A percentile compares a stretch with the other conserved stretches of the same genome.
These are phyloP conservation scores for Condylostoma magnum DNA, from an alignment of 169 alveolate genomes.

Conservation along the genomic window DNA sequence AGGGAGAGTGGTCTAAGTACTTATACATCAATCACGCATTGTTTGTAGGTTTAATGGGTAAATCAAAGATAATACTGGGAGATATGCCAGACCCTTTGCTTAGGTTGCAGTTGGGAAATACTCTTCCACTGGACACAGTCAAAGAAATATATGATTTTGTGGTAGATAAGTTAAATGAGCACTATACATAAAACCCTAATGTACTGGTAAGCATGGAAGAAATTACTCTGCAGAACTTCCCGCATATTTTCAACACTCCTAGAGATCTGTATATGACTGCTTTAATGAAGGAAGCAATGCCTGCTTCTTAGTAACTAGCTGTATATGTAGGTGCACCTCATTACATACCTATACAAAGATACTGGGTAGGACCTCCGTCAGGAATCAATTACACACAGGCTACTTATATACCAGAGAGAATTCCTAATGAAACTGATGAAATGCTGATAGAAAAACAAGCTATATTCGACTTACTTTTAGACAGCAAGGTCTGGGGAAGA, in stretches of 20 bases:
- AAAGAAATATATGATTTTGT: constrained; percentile 72
- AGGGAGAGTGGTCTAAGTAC: constrained; percentile 63
- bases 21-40: constrained; percentile 60
- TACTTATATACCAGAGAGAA: constrained; percentile 66
- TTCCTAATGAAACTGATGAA: constrained; percentile 70
- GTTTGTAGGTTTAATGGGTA: constrained; percentile 76
- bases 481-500: constrained; percentile 74
- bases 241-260: constrained; percentile 74
- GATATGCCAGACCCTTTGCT: constrained; percentile 79
- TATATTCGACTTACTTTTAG: constrained; percentile 66
- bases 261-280: constrained; percentile 78
- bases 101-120: constrained; percentile 68
- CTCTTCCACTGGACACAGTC: constrained; percentile 63
- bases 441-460: constrained; percentile 78
- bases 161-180: constrained; percentile 50
- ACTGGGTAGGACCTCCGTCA: constrained; percentile 81
- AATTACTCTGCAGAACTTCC: constrained; percentile 61
- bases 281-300: constrained; percentile 55
- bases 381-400: constrained; percentile 74
- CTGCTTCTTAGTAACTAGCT: constrained; percentile 44
- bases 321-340: constrained; percentile 78
- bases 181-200: constrained; percentile 27
- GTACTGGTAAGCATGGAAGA: constrained; percentile 67
- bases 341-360: constrained; percentile 64
- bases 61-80: constrained; percentile 68